phyloP scores from a whole-genome alignment of 306 rosid genomes.

The Acacia confusa region DNA sequence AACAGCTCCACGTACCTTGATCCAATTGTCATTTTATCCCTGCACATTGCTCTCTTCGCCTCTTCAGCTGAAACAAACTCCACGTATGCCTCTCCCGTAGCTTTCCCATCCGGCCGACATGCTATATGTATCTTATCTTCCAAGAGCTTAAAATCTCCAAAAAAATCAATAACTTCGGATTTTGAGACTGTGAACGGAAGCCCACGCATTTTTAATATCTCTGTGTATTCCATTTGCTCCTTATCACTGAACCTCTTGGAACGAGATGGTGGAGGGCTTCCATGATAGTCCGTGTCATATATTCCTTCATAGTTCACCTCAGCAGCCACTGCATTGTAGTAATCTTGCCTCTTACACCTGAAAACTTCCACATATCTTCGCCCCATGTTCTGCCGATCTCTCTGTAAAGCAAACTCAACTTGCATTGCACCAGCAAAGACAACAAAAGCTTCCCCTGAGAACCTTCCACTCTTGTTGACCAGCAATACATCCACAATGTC shows the following conservation, averaged over 20 bases:
- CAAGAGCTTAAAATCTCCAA: conserved; percentile 68
- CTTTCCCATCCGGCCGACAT: conserved; percentile 96
- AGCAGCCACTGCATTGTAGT: conserved; percentile 84
- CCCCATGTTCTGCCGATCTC: conserved; percentile 97
- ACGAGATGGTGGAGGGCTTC: conserved; percentile 92
- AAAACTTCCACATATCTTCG: conserved; percentile 95
- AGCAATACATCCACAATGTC: conserved; percentile 92
- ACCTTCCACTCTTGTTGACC: conserved; percentile 94
- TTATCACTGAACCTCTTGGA: conserved; percentile 84
- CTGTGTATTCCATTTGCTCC: conserved; percentile 93
- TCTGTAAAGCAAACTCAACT: conserved; percentile 85
- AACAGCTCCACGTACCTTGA: conserved; percentile 98
- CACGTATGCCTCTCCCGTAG: conserved; percentile 95
- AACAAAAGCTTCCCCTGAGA: conserved; percentile 96
- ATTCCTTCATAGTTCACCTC: conserved; percentile 87
- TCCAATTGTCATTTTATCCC: conserved; percentile 97
- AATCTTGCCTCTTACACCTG: conserved; percentile 95
- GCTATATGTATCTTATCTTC: conserved; percentile 85
- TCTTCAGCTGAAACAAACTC: conserved; percentile 87
- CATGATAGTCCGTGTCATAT: conserved; percentile 81
- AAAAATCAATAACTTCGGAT: conserved; percentile 75
- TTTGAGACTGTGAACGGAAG: conserved; percentile 75
- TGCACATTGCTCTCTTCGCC: conserved; percentile 91
- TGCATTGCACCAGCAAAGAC: conserved; percentile 94
- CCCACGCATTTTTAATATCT: conserved; percentile 97